Evolutionary conservation across 306 rosid genomes (phyloP).

Genomic region (Acacia acuminata): DNA sequence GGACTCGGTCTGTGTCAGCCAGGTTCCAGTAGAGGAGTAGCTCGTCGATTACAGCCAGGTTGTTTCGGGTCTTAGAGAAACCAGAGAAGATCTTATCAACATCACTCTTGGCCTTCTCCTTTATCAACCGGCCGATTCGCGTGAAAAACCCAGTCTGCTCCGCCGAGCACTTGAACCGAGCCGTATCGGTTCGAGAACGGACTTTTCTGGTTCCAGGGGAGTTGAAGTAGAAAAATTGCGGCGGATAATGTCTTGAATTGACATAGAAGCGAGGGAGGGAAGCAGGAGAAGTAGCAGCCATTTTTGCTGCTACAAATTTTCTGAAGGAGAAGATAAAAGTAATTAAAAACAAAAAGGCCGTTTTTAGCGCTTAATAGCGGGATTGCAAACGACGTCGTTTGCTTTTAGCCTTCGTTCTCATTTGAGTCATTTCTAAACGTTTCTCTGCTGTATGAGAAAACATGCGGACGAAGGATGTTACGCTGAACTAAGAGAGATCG

Average conservation of each 20-base stretch:
- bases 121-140: constrained; percentile 61
- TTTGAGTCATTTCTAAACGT: too few relatives aligned
- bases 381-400: constrained; percentile 27
- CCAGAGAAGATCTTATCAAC: constrained; percentile 88
- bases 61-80: constrained; percentile 83
- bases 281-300: constrained; percentile 40
- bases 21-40: constrained; percentile 95
- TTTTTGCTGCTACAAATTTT: constrained; percentile 3
- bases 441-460: too few relatives aligned
- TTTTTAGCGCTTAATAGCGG: not conserved
- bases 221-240: constrained; percentile 6
- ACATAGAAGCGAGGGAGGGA: constrained; percentile 41
- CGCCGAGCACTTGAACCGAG: constrained; percentile 58
- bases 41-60: constrained; percentile 89
- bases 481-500: too few relatives aligned
- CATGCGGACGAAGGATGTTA: too few relatives aligned
- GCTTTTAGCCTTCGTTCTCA: too few relatives aligned
- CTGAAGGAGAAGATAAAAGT: constrained; percentile 23
- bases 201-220: not conserved
- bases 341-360: not conserved
- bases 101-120: constrained; percentile 82
- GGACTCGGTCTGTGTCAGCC: constrained; percentile 87
- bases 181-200: not conserved
- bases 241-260: constrained; percentile 33
- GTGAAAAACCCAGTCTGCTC: constrained; percentile 70